These are phyloP conservation scores for Crithidia acanthocephali DNA, from an alignment of 208 protist species.

Conservation along the genomic window DNA sequence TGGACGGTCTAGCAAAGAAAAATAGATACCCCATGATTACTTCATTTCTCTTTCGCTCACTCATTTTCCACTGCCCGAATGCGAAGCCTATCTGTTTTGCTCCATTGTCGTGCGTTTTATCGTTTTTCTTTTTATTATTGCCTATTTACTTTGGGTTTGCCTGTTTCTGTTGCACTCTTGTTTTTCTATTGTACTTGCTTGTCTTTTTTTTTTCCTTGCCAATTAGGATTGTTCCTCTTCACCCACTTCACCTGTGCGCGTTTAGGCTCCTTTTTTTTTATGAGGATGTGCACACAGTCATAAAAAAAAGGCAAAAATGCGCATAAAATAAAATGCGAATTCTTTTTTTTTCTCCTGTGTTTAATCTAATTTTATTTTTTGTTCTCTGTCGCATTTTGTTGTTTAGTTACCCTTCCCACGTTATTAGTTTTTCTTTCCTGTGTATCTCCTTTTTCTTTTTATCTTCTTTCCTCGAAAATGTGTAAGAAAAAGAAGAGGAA, in stretches of 20 bases:
- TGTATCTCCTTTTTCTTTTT: constrained; percentile 6
- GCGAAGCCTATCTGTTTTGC: no score
- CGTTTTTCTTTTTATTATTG: not conserved
- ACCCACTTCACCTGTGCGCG: not conserved
- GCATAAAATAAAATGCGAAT: not conserved
- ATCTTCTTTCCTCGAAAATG: constrained; percentile 2
- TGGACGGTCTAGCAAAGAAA: no score
- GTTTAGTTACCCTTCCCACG: no score
- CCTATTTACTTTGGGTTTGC: not conserved
- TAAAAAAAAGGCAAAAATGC: not conserved
- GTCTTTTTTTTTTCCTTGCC: constrained; percentile 1
- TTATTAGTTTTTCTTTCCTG: not conserved
- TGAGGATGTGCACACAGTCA: no score
- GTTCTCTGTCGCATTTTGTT: no score
- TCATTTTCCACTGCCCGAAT: not conserved
- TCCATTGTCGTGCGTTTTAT: constrained; percentile 1
- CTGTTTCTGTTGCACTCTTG: constrained; percentile 1
- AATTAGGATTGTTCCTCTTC: not conserved
- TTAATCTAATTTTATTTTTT: no score
- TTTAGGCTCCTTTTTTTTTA: not conserved
- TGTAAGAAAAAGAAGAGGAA: no score
- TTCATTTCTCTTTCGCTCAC: constrained; percentile 14
- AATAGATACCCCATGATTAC: no score
- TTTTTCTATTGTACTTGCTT: constrained; percentile 4
- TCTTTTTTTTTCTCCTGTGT: constrained; percentile 8